Percentiles rank a stretch among this genome's conserved stretches.
Evolutionary conservation across 1,284 basidiomycete species (phyloP).

Genomic region (Takashimella tepidaria): DNA sequence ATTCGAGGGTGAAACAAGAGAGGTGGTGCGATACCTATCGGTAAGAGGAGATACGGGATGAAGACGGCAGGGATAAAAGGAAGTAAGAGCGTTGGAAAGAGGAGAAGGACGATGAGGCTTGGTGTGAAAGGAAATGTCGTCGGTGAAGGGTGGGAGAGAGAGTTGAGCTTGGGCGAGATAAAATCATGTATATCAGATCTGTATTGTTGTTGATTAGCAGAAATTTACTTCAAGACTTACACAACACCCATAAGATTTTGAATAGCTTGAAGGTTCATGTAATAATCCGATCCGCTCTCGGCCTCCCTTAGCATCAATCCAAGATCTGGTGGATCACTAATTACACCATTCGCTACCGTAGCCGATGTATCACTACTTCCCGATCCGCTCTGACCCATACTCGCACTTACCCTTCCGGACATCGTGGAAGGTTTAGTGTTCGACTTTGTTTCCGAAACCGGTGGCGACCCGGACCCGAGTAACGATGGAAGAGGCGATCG

Average conservation of each 20-base stretch:
- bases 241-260: conserved; percentile 49
- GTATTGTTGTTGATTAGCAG: neutral
- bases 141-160: conserved; percentile 17
- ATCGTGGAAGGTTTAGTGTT: too few species aligned
- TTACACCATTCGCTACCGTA: conserved; percentile 20
- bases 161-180: conserved; percentile 2
- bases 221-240: conserved; percentile 29
- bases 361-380: conserved; percentile 5
- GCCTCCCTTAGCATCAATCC: conserved; percentile 23
- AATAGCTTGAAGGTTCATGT: conserved; percentile 49
- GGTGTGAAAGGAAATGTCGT: conserved; percentile 39
- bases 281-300: conserved; percentile 45
- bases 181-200: conserved; percentile 42
- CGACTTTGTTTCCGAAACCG: conserved; percentile 10
- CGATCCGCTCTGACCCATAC: neutral
- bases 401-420: conserved; percentile 1
- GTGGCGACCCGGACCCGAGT: conserved; percentile 36
- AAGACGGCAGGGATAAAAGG: conserved; percentile 35
- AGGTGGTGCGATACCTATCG: conserved; percentile 35
- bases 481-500: conserved; percentile 32
- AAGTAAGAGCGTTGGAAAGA: conserved; percentile 40
- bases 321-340: conserved; percentile 17
- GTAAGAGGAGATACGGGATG: conserved; percentile 42
- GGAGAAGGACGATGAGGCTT: conserved; percentile 38
- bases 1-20: conserved; percentile 45